Evolutionary conservation across 192 early-diverging fungal species (phyloP).

Genomic region (Coemansia sp.): DNA sequence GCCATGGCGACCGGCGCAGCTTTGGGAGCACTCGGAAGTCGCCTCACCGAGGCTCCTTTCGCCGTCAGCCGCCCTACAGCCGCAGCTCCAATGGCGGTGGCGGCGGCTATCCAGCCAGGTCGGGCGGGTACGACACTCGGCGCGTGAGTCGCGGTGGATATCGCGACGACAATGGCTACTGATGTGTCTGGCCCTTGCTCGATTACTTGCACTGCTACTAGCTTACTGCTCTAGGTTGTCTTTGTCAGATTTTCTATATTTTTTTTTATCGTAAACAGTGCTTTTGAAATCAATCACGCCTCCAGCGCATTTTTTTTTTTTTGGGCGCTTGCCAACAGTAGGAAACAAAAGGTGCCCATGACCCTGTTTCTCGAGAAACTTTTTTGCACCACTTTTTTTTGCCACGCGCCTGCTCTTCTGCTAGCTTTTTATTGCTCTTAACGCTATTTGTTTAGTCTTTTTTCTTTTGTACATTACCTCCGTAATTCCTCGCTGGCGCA

Average conservation of each 20-base stretch:
- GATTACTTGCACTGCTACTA: not conserved
- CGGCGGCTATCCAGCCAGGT: not conserved
- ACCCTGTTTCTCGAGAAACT: not conserved
- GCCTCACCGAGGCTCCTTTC: slow-evolving; percentile 9
- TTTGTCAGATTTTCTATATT: not conserved
- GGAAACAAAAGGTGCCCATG: not conserved
- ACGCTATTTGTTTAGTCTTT: not conserved
- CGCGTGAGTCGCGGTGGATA: not conserved
- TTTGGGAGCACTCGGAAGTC: slow-evolving; percentile 8
- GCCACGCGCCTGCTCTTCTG: not conserved
- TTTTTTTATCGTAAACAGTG: slow-evolving; percentile 6
- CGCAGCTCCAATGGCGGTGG: slow-evolving; percentile 12
- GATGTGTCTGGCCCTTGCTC: not conserved
- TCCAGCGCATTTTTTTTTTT: not conserved
- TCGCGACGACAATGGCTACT: slow-evolving; percentile 1
- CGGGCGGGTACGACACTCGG: not conserved
- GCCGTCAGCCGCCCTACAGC: slow-evolving; percentile 40
- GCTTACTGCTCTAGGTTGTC: not conserved
- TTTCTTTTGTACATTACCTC: not conserved
- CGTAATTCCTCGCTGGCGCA: not conserved
- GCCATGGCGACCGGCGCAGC: slow-evolving; percentile 14
- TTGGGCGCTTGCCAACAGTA: not conserved
- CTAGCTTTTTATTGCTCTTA: not conserved
- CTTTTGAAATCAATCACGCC: slow-evolving; percentile 2
- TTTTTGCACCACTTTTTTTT: not conserved